Base-by-base conservation (phyloP, 108 stramenopile species). In the Cyclotella atomus region DNA sequence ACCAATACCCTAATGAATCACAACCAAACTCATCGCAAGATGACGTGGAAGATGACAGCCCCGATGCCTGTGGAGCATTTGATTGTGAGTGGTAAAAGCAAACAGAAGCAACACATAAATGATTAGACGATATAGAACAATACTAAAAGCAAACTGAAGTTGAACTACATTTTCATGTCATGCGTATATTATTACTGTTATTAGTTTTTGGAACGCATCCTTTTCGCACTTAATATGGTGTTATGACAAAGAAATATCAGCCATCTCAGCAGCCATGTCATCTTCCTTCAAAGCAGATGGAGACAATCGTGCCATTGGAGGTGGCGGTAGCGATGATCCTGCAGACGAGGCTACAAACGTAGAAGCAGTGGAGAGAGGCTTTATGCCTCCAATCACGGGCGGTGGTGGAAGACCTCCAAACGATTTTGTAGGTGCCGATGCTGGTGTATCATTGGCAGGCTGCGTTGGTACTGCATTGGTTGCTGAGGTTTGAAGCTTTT, bases 321-420 rank as follows among this genome's bases (percentile, higher is more conserved):
- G 73, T 34, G 73, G 73, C 27, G 73, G 73, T 44, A 75, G 65
- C 15, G 53, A 75, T 9, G 73, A 66, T 15, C 55, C 30, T 0
- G 16, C 54, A 7, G 38, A 32, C 3, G 57, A 38, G 33, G 62
- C 3, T 7, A 19, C 43, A 38, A 34, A 63, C 29, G 33, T 54
- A 12, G 24, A 27, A 34, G 64, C 10, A 23, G 57, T 24, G 35
- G 54, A 35, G 9, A 43, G 14, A 29, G 44, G 44, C 21, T 28
- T 28, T 17, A 66, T 44, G 44, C 32, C 43, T 3, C 65, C 65
- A 47, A 66, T 34, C 19, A 66, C 55, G 16, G 73, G 73, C 12
- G 73, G 73, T 9, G 73, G 73, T 1, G 73, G 73, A 28, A 75
- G 28, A 25, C 73, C 73, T 43, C 65, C 73, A 34, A 66, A 75